Conservation (phyloP, 176 grass and related monocot species). For the Oryza meyeriana region DNA sequence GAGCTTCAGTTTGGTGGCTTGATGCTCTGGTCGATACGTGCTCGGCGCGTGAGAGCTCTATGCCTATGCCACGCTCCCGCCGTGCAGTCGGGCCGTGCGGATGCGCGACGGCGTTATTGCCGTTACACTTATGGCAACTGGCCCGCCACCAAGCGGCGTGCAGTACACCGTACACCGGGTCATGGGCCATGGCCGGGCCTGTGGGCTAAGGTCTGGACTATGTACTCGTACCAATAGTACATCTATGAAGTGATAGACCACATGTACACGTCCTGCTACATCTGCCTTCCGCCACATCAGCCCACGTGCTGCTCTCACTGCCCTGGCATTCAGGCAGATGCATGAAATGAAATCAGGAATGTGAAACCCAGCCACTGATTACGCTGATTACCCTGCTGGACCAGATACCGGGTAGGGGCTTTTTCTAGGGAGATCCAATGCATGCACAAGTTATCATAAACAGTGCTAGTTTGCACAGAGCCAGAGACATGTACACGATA, state of each 20-base stretch:
- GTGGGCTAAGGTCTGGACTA: neutral
- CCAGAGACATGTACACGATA: neutral
- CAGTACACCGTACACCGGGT: no score
- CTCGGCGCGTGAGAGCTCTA: no score
- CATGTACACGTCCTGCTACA: neutral
- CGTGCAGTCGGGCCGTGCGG: neutral
- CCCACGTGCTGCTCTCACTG: neutral
- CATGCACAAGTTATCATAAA: neutral
- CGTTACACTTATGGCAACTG: no score
- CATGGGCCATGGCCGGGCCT: no score
- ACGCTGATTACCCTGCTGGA: neutral
- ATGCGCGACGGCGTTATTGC: no score
- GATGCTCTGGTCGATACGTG: no score
- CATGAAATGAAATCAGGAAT: neutral
- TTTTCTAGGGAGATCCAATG: neutral
- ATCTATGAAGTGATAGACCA: neutral
- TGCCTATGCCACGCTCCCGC: neutral
- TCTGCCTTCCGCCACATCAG: neutral
- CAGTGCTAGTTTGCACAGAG: neutral
- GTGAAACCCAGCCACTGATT: neutral
- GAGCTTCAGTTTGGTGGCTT: no score
- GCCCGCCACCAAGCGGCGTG: no score
- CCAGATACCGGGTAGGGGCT: neutral
- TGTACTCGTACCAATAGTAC: neutral
- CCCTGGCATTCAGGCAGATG: neutral